These are phyloP conservation scores for Parachaetomium inaequale DNA, from an alignment of 495 filamentous ascomycete species.

Conservation along the genomic window DNA sequence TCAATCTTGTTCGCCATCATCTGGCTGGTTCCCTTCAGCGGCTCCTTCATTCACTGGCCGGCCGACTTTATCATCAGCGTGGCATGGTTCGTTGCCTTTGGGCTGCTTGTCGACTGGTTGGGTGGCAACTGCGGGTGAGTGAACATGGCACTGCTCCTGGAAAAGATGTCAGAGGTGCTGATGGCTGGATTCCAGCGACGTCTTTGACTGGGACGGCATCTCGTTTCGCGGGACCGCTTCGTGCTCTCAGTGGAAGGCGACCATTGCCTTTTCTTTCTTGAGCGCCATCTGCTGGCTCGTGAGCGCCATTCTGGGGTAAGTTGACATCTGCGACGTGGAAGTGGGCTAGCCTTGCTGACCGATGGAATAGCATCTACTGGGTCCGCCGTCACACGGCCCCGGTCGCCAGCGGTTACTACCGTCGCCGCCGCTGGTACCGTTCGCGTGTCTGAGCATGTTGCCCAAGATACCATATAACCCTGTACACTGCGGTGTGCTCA, in stretches of 20 bases:
- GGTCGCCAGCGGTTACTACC: slow-evolving; percentile 21
- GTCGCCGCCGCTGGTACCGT: slow-evolving; percentile 42
- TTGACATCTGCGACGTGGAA: not conserved
- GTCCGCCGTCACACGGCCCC: slow-evolving; percentile 34
- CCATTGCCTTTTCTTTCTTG: slow-evolving; percentile 63
- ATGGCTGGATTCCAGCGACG: slow-evolving; percentile 50
- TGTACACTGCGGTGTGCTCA: not conserved
- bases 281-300: slow-evolving; percentile 65
- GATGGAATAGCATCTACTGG: slow-evolving; percentile 37
- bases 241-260: slow-evolving; percentile 63
- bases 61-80: slow-evolving; percentile 57
- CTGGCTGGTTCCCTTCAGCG: slow-evolving; percentile 48
- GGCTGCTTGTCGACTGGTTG: slow-evolving; percentile 55
- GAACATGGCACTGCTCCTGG: not conserved
- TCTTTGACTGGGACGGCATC: slow-evolving; percentile 90
- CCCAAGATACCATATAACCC: not conserved
- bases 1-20: slow-evolving; percentile 46
- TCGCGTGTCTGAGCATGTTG: slow-evolving; percentile 38
- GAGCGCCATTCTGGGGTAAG: slow-evolving; percentile 49
- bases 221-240: slow-evolving; percentile 70
- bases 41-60: slow-evolving; percentile 46
- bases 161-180: not conserved
- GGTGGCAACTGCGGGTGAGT: slow-evolving; percentile 55
- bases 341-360: slow-evolving; percentile 5
- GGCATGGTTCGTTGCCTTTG: slow-evolving; percentile 63